Evolutionary conservation across 2,329 filamentous ascomycete genomes (phyloP).

Genomic region (Davidsoniella virescens): DNA sequence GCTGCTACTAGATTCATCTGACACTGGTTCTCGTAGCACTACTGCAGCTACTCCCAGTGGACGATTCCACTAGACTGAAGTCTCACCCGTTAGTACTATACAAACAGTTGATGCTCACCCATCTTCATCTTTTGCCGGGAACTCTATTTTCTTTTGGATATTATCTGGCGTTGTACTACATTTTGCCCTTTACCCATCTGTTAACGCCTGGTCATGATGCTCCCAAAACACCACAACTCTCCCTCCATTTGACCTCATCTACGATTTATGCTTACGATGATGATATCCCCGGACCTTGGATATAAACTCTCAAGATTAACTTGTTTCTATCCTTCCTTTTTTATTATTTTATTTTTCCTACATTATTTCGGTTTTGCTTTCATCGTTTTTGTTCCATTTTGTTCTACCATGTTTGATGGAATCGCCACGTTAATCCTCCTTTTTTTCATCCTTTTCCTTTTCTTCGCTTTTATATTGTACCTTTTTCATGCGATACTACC

Average conservation of each 20-base stretch:
- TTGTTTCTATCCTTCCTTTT: neutral
- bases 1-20: conserved; percentile 24
- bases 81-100: neutral
- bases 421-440: conserved; percentile 7
- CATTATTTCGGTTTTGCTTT: conserved; percentile 5
- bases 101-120: neutral
- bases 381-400: conserved; percentile 2
- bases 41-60: conserved; percentile 21
- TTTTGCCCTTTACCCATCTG: neutral
- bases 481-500: neutral
- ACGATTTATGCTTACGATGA: conserved; percentile 12
- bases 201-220: neutral
- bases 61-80: conserved; percentile 10
- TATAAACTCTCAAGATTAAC: neutral
- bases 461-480: neutral
- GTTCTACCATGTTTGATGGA: conserved; percentile 8
- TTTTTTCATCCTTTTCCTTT: neutral
- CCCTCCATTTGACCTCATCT: conserved; percentile 9
- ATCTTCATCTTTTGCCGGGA: neutral
- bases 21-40: conserved; percentile 21
- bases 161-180: neutral
- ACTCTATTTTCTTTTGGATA: neutral
- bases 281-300: conserved; percentile 5
- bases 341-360: neutral
- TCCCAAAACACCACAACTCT: neutral